Base-by-base conservation (phyloP, 1,284 basidiomycete species). In the Papiliotrema flavescens region DNA sequence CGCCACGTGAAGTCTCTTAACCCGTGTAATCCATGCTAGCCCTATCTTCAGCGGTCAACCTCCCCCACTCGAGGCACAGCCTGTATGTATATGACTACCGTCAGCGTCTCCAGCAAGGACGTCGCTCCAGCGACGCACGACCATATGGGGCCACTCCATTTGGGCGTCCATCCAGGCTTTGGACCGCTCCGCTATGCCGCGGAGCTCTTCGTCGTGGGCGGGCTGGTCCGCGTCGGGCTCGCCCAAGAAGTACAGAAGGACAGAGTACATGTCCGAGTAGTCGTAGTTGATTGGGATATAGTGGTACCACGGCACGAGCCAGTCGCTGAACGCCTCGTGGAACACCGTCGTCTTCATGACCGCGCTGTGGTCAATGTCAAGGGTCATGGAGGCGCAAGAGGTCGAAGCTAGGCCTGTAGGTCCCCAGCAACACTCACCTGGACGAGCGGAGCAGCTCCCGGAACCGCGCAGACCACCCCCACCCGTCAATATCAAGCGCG, bases 401-500 rank as follows among this genome's bases (percentile, higher is more conserved):
- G n/a, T n/a, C n/a, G n/a, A n/a, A n/a, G n/a, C n/a, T n/a, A n/a
- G n/a, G n/a, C n/a, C n/a, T n/a, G n/a, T n/a, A n/a, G n/a, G n/a
- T n/a, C n/a, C n/a, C n/a, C n/a, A n/a, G n/a, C n/a, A n/a, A n/a
- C n/a, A 46, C 45, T 26, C 40, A 54, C 46, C 46, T 37, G 17
- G 20, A n/a, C 7, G 45, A 3, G 41, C 40, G 32, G 2, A 49
- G 34, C 42, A 49, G 19, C 26, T 24, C 26, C 11, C 53, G 23
- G 47, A 44, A 50, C 3, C 47, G 32, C n/a, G 53, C 53, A n/a
- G 47, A 54, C 53, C 53, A 54, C 6, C 53, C 53, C 53, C 53
- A 54, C 14, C 53, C 53, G 26, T 54, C 53, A 9, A 54, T 26
- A 42, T 54, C 53, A 24, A 54, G 22, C 47, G 49, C 15, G 17